phyloP scores from a whole-genome alignment of 1,284 basidiomycete species.

The Pyrrhoderma lamaoense region DNA sequence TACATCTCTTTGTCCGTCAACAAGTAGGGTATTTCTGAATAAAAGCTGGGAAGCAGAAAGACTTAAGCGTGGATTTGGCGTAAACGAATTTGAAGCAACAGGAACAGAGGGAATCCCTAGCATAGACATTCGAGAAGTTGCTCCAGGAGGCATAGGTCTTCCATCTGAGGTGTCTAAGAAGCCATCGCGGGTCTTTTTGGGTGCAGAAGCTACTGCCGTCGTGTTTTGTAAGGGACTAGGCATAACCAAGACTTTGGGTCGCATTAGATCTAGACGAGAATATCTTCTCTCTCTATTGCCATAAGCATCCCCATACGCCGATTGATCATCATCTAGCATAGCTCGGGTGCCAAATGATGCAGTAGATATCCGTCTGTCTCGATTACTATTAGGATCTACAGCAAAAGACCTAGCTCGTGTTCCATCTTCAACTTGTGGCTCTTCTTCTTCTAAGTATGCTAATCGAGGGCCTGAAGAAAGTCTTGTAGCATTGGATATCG shows the following conservation, averaged over 20 bases:
- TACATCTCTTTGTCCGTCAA: constrained; percentile 58
- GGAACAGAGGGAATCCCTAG: constrained; percentile 28
- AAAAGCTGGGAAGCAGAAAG: constrained; percentile 71
- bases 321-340: constrained; percentile 50
- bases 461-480: constrained; percentile 16
- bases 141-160: constrained; percentile 61
- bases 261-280: constrained; percentile 66
- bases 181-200: constrained; percentile 38
- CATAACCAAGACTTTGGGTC: constrained; percentile 80
- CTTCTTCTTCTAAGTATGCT: constrained; percentile 12
- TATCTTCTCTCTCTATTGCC: constrained; percentile 43
- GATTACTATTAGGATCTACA: constrained; percentile 5
- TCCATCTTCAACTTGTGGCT: background rate
- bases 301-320: constrained; percentile 29
- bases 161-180: constrained; percentile 60
- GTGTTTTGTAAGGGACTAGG: constrained; percentile 67
- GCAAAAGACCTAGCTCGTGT: constrained; percentile 12
- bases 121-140: constrained; percentile 40
- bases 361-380: constrained; percentile 15
- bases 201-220: constrained; percentile 23
- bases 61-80: constrained; percentile 65
- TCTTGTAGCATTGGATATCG: constrained; percentile 45
- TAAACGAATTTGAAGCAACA: constrained; percentile 60
- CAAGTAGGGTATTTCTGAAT: constrained; percentile 66
- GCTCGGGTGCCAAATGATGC: constrained; percentile 55